Base-by-base conservation (phyloP, 768 basidiomycete species). In the Xerocomus potaroensis region DNA sequence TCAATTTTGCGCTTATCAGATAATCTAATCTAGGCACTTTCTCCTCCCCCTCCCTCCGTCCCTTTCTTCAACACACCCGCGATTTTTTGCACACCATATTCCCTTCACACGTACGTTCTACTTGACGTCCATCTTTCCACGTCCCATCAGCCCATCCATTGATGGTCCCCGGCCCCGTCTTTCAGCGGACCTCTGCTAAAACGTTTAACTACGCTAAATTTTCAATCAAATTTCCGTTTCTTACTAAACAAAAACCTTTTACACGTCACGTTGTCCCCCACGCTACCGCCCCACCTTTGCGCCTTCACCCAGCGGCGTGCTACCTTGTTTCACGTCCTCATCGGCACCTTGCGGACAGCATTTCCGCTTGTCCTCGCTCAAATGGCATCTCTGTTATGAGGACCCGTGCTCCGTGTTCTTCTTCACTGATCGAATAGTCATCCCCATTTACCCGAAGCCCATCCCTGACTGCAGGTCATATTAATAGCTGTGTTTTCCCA, bases 171-270 rank as follows among this genome's bases (percentile, higher is more conserved):
- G 51, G 53, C 15, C 48, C 60, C 55, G 53, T 51, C 41, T 30
- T 22, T 33, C 27, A 62, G 49, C 47, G 51, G 59, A 53, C 53
- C 23, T 33, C 46, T 62, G 56, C 43, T 42, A 54, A 64, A 63
- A 64, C 54, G 64, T 53, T 48, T 64, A 62, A 64, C 56, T 49
- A 66, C 48, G 53, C 46, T 66, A 64, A n/a, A 66, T 59, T 64
- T 46, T 19, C 50, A 59, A 62, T 63, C 56, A 50, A 51, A 48
- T 58, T 31, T 52, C 53, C 48, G 51, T 47, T 32, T 56, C 48
- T 53, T 56, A 61, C 61, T 34, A 49, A 56, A 48, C 36, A 37
- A 39, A 30, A 34, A 36, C 30, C 19, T 15, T 48, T 44, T 48
- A 54, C 52, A 61, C 58, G 55, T 61, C 61, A 63, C 46, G 49